Conservation (phyloP, 2,329 filamentous ascomycete species). For the Fusarium humuli region DNA sequence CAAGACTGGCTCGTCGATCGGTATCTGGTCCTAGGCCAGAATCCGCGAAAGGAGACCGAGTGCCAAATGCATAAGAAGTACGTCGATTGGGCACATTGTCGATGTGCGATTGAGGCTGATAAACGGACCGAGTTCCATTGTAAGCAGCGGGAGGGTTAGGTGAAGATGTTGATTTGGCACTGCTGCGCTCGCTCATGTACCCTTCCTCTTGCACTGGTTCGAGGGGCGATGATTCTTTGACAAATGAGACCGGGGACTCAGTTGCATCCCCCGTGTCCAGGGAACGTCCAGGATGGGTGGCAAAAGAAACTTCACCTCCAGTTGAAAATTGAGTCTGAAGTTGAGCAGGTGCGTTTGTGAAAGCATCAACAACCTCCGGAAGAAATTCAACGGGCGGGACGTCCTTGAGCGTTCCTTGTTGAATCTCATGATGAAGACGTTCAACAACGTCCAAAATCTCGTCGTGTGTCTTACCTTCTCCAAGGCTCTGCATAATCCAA, state of each 20-base stretch:
- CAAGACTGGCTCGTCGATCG: slow-evolving; percentile 37
- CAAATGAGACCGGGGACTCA: slow-evolving; percentile 32
- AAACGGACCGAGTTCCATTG: slow-evolving; percentile 17
- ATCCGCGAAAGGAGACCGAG: slow-evolving; percentile 17
- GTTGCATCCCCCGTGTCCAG: slow-evolving; percentile 35
- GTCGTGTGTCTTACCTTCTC: slow-evolving; percentile 60
- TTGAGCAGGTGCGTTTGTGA: slow-evolving; percentile 37
- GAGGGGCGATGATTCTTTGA: slow-evolving; percentile 45
- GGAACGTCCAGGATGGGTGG: slow-evolving; percentile 11
- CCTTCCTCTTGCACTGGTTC: slow-evolving; percentile 44
- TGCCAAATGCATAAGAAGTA: slow-evolving; percentile 12
- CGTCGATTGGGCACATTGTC: slow-evolving; percentile 9
- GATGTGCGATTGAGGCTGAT: slow-evolving; percentile 23
- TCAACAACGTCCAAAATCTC: slow-evolving; percentile 62
- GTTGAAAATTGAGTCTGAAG: slow-evolving; percentile 25
- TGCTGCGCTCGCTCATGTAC: slow-evolving; percentile 23
- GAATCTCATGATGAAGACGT: slow-evolving; percentile 59
- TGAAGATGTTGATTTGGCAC: slow-evolving; percentile 29
- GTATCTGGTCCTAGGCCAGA: slow-evolving; percentile 13
- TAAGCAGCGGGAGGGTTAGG: slow-evolving; percentile 28
- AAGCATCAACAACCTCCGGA: slow-evolving; percentile 62
- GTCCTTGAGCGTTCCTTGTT: slow-evolving; percentile 55
- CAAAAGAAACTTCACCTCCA: slow-evolving; percentile 25
- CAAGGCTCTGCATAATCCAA: slow-evolving; percentile 63
- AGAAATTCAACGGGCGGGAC: slow-evolving; percentile 71